Base-by-base conservation (phyloP, 2,329 filamentous ascomycete genomes). In the Fusarium brevicatenulatum region DNA sequence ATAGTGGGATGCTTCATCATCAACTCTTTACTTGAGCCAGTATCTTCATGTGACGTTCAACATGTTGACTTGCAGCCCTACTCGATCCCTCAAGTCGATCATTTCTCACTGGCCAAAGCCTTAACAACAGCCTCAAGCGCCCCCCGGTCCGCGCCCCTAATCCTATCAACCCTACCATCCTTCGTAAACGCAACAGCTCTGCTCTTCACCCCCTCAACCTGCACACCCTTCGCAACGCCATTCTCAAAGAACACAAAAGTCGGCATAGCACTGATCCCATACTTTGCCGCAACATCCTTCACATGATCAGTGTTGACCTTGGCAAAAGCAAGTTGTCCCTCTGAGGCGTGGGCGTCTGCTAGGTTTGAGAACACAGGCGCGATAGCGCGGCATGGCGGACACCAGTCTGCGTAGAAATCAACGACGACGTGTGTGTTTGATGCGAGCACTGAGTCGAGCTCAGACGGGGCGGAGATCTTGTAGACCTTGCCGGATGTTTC, bases 301-400 rank as follows among this genome's bases (percentile, higher is more conserved):
- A 95, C 86, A 71, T 94, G 87, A 82, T 97, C 95, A 76, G 97
- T 94, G 83, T 97, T 94, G 81, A 97, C 86, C 88, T 97, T 96
- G 88, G 90, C 91, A 85, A 97, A 97, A 81, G 89, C 87, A 76
- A 91, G 81, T 70, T 88, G 81, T 84, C 89, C 90, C 52, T 61
- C 65, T 4, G 58, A 42, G 13, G 71, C 50, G 42, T 75, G 70
- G 25, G 52, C 56, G 19, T 73, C 77, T 16, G 77, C 78, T 4
- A 78, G 63, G 39, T 68, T 68, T 39, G 77, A 74, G 69, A 97
- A 86, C 68, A 90, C 82, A 59, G 95, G 95, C 34, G 94, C 90
- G 76, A 97, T 95, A 76, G 91, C 88, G 85, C 95, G 97, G 91
- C 95, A 97, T 63, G 95, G 95, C 66, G 94, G 94, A 86, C 95